Evolutionary conservation across 176 grass and related monocot species (phyloP), one percentile per base, ranked within the genome.

Genomic region (Musa acuminata): DNA sequence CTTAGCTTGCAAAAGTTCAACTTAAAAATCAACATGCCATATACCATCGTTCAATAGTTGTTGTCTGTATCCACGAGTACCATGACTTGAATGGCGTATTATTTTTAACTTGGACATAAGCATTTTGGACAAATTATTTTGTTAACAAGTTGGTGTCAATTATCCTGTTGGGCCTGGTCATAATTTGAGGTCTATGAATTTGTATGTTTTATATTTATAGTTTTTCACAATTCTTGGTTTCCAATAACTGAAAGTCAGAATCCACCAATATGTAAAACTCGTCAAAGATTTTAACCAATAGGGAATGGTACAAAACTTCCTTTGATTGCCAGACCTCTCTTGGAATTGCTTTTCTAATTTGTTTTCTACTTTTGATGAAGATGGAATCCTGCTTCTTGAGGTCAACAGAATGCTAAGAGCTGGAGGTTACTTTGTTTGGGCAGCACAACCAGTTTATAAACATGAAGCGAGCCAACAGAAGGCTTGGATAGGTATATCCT

Each of bases 371-470:
- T 81, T 25, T 86, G 83, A 55, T 83, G 11, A 77, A 97, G 94
- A 97, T 67, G 94, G 94, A 68, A 97, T 97, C 71, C 75, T 97
- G 55, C 90, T 97, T 75, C 82, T 97, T 79, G 94, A 97, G 83
- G 90, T 87, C 78, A 93, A 97, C 89, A 93, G 94, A 83, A 77
- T 97, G 87, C 88, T 97, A 17, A 93, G 90, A 87, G 94, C 85
- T 51, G 94, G 94, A 12, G 94, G 94, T 35, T 97, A 89, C 82
- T 97, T 97, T 85, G 90, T 84, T 64, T 93, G 94, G 94, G 94
- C 90, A 64, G 90, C 94, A 23, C 94, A 97, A 77, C 94, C 94
- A 82, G 94, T 97, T 87, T 91, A 97, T 88, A 97, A 93, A 78
- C 94, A 97, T 85, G 94, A 97, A 88, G 82, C 89, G 64, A 81